These are phyloP conservation scores for Aspergillus luchuensis DNA, from an alignment of 2,329 filamentous ascomycete genomes.

Conservation along the genomic window DNA sequence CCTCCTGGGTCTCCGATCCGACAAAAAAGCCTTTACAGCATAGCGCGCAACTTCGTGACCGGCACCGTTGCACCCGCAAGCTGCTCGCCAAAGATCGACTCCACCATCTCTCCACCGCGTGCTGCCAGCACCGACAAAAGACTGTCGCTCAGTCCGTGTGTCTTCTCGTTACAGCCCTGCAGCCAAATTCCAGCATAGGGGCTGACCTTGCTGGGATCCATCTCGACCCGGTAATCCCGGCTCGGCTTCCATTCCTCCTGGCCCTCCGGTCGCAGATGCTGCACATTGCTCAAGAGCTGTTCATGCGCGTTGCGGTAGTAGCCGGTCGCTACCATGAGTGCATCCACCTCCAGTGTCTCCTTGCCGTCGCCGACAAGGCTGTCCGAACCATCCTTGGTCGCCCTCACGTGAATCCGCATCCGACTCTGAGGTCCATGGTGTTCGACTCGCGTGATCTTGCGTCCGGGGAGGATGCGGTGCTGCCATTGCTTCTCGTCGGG, in stretches of 20 bases:
- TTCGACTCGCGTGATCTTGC: slow-evolving; percentile 65
- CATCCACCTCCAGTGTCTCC: slow-evolving; percentile 73
- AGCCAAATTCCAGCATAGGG: slow-evolving; percentile 80
- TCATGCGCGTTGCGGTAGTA: slow-evolving; percentile 80
- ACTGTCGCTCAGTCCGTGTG: slow-evolving; percentile 84
- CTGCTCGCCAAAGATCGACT: slow-evolving; percentile 66
- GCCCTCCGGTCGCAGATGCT: slow-evolving; percentile 64
- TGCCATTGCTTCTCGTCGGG: slow-evolving; percentile 74
- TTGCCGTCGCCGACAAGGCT: slow-evolving; percentile 45
- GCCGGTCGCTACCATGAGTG: slow-evolving; percentile 83
- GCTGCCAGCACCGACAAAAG: slow-evolving; percentile 76
- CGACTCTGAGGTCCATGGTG: slow-evolving; percentile 52
- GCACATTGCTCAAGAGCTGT: slow-evolving; percentile 69
- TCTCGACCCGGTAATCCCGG: slow-evolving; percentile 77
- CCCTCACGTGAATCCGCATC: slow-evolving; percentile 63
- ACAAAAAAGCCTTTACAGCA: slow-evolving; percentile 26
- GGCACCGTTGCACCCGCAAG: slow-evolving; percentile 33
- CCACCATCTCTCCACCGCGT: slow-evolving; percentile 74
- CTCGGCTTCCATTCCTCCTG: slow-evolving; percentile 65
- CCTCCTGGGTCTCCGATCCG: background rate
- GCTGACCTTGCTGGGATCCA: slow-evolving; percentile 68
- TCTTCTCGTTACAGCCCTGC: slow-evolving; percentile 90
- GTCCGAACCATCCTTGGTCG: slow-evolving; percentile 37
- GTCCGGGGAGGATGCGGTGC: slow-evolving; percentile 73
- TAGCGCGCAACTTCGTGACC: slow-evolving; percentile 37